Conservation (phyloP, 2,329 filamentous ascomycete species). For the Pseudopithomyces maydicus region DNA sequence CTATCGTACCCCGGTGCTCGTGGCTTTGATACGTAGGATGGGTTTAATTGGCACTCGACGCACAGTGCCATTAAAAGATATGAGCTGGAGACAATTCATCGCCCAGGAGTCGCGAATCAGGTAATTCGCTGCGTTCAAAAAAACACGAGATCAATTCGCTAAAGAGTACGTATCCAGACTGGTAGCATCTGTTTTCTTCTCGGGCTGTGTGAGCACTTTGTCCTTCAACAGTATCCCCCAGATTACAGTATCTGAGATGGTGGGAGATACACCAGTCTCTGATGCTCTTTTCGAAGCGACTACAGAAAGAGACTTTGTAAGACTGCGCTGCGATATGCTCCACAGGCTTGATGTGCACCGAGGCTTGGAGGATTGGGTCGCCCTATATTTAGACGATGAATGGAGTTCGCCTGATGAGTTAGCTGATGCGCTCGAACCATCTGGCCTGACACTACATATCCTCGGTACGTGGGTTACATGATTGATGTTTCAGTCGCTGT, state of each 20-base stretch:
- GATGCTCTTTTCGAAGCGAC: conserved; percentile 19
- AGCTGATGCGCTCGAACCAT: not conserved
- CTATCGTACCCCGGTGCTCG: conserved; percentile 9
- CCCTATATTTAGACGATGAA: not conserved
- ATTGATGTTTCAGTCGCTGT: too few species aligned
- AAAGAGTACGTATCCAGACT: too few species aligned
- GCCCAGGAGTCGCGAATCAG: conserved; percentile 14
- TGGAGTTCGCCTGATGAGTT: not conserved
- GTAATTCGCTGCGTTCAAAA: not conserved
- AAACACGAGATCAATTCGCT: too few species aligned
- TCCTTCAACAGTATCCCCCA: conserved; percentile 18
- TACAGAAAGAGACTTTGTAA: conserved; percentile 4
- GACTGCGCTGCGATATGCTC: not conserved
- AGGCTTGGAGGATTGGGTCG: conserved; percentile 7
- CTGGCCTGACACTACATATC: conserved; percentile 14
- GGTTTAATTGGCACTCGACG: not conserved
- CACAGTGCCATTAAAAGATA: not conserved
- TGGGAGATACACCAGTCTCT: conserved; percentile 9
- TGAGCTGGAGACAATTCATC: conserved; percentile 15
- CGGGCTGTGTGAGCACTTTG: conserved; percentile 13
- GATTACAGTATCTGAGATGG: conserved; percentile 15
- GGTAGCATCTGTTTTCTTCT: not conserved
- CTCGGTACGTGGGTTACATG: conserved; percentile 16
- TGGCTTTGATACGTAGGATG: conserved; percentile 12
- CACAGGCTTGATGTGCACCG: not conserved